These are phyloP conservation scores for Globisporangium okanoganense DNA, from an alignment of 352 stramenopile species.

Conservation along the genomic window DNA sequence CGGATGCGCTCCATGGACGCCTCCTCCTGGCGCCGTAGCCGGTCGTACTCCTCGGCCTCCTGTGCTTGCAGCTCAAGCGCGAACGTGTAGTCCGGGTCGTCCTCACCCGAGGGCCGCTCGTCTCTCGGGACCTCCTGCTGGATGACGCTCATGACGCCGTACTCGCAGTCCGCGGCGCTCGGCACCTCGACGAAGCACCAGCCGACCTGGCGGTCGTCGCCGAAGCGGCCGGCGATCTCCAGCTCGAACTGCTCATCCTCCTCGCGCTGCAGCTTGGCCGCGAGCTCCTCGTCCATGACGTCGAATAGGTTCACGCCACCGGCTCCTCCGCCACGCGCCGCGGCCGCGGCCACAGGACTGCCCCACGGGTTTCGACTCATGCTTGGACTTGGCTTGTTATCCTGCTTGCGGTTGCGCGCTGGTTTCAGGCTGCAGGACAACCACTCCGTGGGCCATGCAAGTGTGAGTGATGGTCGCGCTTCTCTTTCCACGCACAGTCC, in stretches of 20 bases:
- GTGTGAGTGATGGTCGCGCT: slow-evolving; percentile 24
- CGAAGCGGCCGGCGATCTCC: slow-evolving; percentile 61
- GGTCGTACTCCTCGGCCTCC: slow-evolving; percentile 72
- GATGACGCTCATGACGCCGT: slow-evolving; percentile 70
- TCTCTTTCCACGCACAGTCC: not conserved
- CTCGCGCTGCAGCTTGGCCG: slow-evolving; percentile 62
- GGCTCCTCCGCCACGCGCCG: slow-evolving; percentile 14
- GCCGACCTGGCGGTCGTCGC: slow-evolving; percentile 46
- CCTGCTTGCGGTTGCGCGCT: slow-evolving; percentile 8
- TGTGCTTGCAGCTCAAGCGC: slow-evolving; percentile 67
- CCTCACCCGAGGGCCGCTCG: slow-evolving; percentile 21
- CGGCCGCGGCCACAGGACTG: slow-evolving; percentile 17
- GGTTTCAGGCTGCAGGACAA: slow-evolving; percentile 8
- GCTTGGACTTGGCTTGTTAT: slow-evolving; percentile 2
- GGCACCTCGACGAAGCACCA: slow-evolving; percentile 79
- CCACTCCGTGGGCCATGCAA: slow-evolving; percentile 1
- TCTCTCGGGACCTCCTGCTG: slow-evolving; percentile 62
- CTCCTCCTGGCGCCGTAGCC: slow-evolving; percentile 58
- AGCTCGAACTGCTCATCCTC: slow-evolving; percentile 65
- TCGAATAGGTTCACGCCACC: slow-evolving; percentile 50
- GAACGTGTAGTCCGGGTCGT: slow-evolving; percentile 73
- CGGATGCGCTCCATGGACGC: slow-evolving; percentile 65
- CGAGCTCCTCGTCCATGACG: slow-evolving; percentile 72
- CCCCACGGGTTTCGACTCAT: slow-evolving; percentile 32
- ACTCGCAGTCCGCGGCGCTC: slow-evolving; percentile 35